Percentiles rank a stretch among this genome's conserved stretches.
phyloP scores from a whole-genome alignment of 441 rosid species.

The Hura crepitans region DNA sequence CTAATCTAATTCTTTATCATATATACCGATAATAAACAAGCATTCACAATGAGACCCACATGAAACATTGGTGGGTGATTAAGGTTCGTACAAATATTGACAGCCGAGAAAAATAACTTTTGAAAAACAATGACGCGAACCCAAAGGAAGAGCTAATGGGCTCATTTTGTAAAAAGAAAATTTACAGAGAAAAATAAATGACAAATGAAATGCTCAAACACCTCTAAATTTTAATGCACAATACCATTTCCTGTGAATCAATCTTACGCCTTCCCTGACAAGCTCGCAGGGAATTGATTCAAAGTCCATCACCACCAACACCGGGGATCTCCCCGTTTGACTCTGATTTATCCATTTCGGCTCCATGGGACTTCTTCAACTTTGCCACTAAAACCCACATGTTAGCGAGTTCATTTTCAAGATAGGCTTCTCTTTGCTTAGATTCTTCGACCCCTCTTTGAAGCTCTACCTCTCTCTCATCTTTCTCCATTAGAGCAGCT shows the following conservation, averaged over 20 bases:
- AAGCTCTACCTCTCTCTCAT: conserved; percentile 68
- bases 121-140: background rate
- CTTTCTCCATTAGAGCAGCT: conserved; percentile 64
- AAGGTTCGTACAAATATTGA: conserved; percentile 19
- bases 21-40: conserved; percentile 11
- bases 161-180: conserved; percentile 12
- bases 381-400: conserved; percentile 98
- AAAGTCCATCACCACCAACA: conserved; percentile 28
- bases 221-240: conserved; percentile 26
- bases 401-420: conserved; percentile 96
- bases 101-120: background rate
- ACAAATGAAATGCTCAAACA: conserved; percentile 24
- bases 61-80: conserved; percentile 3
- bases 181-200: background rate
- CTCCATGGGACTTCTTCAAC: conserved; percentile 64
- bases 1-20: conserved; percentile 6
- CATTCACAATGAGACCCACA: conserved; percentile 12
- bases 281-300: conserved; percentile 1
- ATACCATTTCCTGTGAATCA: conserved; percentile 25
- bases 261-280: conserved; percentile 3
- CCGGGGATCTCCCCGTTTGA: conserved; percentile 30
- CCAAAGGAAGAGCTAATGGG: background rate
- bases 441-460: conserved; percentile 76
- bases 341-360: conserved; percentile 39
- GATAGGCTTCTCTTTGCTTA: conserved; percentile 84